Percentiles rank a stretch among this genome's conserved stretches.
Conservation (phyloP, 1,139 yeast genomes). For the Kodamaea sp. region DNA sequence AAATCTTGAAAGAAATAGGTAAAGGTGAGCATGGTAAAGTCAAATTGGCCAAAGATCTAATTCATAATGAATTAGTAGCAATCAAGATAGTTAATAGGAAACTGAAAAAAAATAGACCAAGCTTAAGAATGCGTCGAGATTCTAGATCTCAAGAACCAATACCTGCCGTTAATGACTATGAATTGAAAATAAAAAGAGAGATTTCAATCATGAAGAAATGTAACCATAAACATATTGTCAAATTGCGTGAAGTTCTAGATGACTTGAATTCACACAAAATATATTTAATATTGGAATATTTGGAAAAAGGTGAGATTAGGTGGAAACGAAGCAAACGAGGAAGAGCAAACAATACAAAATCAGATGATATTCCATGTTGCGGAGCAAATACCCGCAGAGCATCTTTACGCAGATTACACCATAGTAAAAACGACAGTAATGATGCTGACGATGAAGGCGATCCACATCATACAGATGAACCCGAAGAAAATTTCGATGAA, state of each 20-base stretch:
- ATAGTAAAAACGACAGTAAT: not conserved
- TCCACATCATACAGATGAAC: constrained; percentile 1
- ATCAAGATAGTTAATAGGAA: constrained; percentile 87
- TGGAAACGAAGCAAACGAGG: constrained; percentile 56
- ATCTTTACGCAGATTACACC: constrained; percentile 1
- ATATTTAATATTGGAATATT: constrained; percentile 84
- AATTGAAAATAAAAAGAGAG: constrained; percentile 78
- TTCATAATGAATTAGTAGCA: constrained; percentile 74
- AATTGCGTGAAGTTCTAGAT: constrained; percentile 83
- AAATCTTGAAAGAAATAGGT: constrained; percentile 82
- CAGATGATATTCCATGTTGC: constrained; percentile 38
- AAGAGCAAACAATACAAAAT: not conserved
- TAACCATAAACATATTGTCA: constrained; percentile 85
- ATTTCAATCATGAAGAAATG: constrained; percentile 96
- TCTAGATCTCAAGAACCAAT: constrained; percentile 7
- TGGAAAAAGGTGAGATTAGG: constrained; percentile 87
- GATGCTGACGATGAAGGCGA: not conserved
- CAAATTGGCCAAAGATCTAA: constrained; percentile 76
- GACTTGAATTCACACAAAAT: constrained; percentile 81
- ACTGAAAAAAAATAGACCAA: constrained; percentile 51
- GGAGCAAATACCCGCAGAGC: constrained; percentile 16
- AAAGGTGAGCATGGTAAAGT: constrained; percentile 98
- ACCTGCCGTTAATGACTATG: constrained; percentile 34
- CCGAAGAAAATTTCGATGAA: constrained; percentile 4
- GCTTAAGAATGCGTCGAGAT: constrained; percentile 45